Evolutionary conservation across 2,329 filamentous ascomycete species (phyloP), one percentile per base, ranked within the genome.

Genomic region (Phialophora chinensis): DNA sequence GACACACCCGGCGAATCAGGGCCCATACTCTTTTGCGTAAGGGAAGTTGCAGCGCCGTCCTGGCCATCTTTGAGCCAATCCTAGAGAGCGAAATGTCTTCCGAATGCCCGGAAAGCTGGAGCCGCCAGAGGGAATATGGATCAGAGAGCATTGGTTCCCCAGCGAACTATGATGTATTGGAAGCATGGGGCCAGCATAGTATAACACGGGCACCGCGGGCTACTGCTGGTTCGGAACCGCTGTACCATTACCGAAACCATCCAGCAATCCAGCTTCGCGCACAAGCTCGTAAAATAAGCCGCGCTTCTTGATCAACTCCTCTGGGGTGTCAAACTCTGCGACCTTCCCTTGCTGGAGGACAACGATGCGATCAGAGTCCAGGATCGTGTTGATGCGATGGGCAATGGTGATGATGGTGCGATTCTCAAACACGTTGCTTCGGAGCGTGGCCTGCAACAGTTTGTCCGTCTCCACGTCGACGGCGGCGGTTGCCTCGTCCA

Each of bases 381-480:
- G 85, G 74, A 99, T 98, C 11, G 95, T 99, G 81, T 98, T 98
- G 82, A 99, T 96, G 63, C 95, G 90, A 82, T 99, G 95, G 29
- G 95, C 95, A 74, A 99, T 97, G 0, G 95, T 99, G 79, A 99
- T 96, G 79, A 99, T 98, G 44, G 95, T 99, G 62, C 92, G 88
- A 79, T 97, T 92, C 68, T 89, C 86, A 81, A 99, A 99, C 77
- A 88, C 84, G 73, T 79, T 85, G 75, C 84, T 87, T 64, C 87
- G 83, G 56, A 90, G 77, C 23, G 87, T 89, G 42, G 85, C 83
- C 77, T 90, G 88, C 64, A 89, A 80, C 79, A 89, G 79, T 53
- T 86, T 85, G 76, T 90, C 87, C 1, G 88, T 90, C 77, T 90
- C 86, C 55, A 90, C 86, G 74, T 90, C 88, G 27, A 90, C 88